phyloP scores from a whole-genome alignment of 2,329 filamentous ascomycete genomes.

The Neophaeococcomyces aloes region DNA sequence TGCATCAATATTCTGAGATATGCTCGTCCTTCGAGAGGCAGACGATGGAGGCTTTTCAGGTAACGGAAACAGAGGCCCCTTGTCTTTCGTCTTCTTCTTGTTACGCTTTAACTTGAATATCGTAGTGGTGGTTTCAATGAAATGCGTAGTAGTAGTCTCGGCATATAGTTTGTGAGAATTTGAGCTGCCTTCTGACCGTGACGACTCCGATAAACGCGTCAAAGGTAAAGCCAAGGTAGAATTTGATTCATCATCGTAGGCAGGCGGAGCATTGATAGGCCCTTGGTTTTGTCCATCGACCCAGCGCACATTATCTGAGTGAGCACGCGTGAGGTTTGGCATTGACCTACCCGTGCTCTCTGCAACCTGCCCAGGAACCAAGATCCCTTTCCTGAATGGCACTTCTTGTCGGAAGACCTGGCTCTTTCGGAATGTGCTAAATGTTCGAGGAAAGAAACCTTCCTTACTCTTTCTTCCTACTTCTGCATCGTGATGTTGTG shows the following conservation, averaged over 20 bases:
- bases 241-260: slow-evolving; percentile 52
- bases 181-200: slow-evolving; percentile 75
- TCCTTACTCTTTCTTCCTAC: slow-evolving; percentile 32
- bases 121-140: slow-evolving; percentile 52
- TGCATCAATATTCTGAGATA: slow-evolving; percentile 26
- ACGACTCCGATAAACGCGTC: slow-evolving; percentile 70
- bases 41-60: slow-evolving; percentile 56
- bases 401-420: slow-evolving; percentile 7
- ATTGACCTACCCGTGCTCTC: slow-evolving; percentile 23
- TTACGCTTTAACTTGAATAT: slow-evolving; percentile 69
- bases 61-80: slow-evolving; percentile 75
- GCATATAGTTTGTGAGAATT: slow-evolving; percentile 53
- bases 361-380: neutral
- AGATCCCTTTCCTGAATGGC: slow-evolving; percentile 3
- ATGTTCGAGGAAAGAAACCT: slow-evolving; percentile 28
- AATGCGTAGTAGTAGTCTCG: slow-evolving; percentile 53
- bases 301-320: slow-evolving; percentile 6
- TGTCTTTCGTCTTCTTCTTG: slow-evolving; percentile 53
- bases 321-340: slow-evolving; percentile 19
- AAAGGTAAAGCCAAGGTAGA: slow-evolving; percentile 54
- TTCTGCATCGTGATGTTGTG: slow-evolving; percentile 47
- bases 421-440: slow-evolving; percentile 27
- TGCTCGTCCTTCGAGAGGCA: slow-evolving; percentile 30
- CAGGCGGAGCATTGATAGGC: slow-evolving; percentile 35
- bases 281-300: slow-evolving; percentile 3